phyloP scores from a whole-genome alignment of 2,329 filamentous ascomycete species.

The Tolypocladium paradoxum region DNA sequence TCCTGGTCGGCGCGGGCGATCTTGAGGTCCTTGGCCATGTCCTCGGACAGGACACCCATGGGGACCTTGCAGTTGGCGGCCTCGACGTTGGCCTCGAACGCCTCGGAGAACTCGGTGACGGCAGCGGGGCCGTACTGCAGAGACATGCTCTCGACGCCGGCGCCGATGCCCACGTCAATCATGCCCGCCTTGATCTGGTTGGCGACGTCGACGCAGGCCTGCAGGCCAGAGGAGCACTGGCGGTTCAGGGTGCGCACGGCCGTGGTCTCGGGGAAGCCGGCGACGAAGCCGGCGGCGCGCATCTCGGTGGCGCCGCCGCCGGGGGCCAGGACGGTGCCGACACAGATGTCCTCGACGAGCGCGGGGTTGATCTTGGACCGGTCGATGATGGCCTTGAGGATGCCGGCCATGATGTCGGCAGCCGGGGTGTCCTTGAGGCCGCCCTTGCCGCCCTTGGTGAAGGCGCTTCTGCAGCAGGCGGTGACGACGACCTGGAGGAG shows the following conservation, averaged over 20 bases:
- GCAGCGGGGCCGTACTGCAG: constrained; percentile 81
- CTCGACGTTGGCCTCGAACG: constrained; percentile 70
- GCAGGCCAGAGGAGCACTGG: constrained; percentile 87
- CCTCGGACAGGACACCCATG: constrained; percentile 88
- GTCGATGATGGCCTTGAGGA: constrained; percentile 70
- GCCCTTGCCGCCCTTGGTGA: constrained; percentile 89
- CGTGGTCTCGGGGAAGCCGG: constrained; percentile 77
- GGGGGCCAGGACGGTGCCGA: constrained; percentile 83
- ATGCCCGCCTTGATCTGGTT: constrained; percentile 85
- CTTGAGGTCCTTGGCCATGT: constrained; percentile 81
- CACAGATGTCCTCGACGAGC: constrained; percentile 84
- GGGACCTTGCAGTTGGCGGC: constrained; percentile 94
- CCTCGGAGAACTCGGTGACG: constrained; percentile 85
- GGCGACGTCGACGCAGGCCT: constrained; percentile 87
- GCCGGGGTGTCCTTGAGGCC: constrained; percentile 91
- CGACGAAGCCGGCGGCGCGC: constrained; percentile 80
- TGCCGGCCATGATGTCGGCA: constrained; percentile 74
- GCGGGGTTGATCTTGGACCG: constrained; percentile 82
- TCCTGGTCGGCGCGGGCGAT: constrained; percentile 70
- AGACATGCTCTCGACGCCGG: constrained; percentile 95
- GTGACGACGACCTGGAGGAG: constrained; percentile 71
- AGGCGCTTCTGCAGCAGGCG: constrained; percentile 77
- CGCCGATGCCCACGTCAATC: constrained; percentile 91
- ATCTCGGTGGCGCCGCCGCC: constrained; percentile 96
- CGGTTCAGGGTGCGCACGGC: constrained; percentile 86